Conservation (phyloP, 306 rosid genomes). For the Clitoria ternatea region DNA sequence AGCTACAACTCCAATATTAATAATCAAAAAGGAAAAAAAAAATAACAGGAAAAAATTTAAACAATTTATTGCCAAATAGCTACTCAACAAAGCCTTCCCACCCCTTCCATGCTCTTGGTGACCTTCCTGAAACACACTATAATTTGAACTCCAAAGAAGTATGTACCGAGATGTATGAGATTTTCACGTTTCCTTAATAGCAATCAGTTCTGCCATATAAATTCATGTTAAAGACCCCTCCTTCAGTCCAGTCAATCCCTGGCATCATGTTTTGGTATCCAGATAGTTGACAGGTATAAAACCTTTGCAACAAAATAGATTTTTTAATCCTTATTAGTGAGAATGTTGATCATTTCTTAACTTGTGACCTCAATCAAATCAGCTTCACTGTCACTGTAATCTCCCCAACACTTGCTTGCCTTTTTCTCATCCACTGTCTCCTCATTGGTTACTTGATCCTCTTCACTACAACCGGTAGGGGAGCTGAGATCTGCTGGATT, state of each 20-base stretch:
- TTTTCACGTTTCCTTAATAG: slow-evolving; percentile 36
- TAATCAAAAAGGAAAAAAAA: slow-evolving; percentile 18
- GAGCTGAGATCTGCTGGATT: slow-evolving; percentile 36
- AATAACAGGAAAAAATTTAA: slow-evolving; percentile 26
- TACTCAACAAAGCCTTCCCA: slow-evolving; percentile 35
- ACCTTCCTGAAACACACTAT: slow-evolving; percentile 32
- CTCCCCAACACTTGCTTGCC: slow-evolving; percentile 84
- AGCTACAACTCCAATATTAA: slow-evolving; percentile 20
- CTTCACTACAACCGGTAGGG: slow-evolving; percentile 24
- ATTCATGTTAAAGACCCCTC: slow-evolving; percentile 19
- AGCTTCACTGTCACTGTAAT: slow-evolving; percentile 80
- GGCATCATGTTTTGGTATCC: slow-evolving; percentile 8
- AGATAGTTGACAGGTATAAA: slow-evolving; percentile 24
- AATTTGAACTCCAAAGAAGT: slow-evolving; percentile 22
- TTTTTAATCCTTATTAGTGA: neutral
- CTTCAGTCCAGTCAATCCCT: slow-evolving; percentile 3
- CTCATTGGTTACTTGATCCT: slow-evolving; percentile 32
- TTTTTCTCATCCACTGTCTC: slow-evolving; percentile 40
- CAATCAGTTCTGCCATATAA: slow-evolving; percentile 21
- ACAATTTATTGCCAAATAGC: slow-evolving; percentile 21
- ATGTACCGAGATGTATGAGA: slow-evolving; percentile 20
- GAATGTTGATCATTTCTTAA: slow-evolving; percentile 35
- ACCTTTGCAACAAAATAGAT: slow-evolving; percentile 15
- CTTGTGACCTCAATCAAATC: slow-evolving; percentile 58
- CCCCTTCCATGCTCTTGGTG: slow-evolving; percentile 32